These are phyloP conservation scores for Alloascoidea hylecoeti DNA, from an alignment of 805 yeast species.

Conservation along the genomic window DNA sequence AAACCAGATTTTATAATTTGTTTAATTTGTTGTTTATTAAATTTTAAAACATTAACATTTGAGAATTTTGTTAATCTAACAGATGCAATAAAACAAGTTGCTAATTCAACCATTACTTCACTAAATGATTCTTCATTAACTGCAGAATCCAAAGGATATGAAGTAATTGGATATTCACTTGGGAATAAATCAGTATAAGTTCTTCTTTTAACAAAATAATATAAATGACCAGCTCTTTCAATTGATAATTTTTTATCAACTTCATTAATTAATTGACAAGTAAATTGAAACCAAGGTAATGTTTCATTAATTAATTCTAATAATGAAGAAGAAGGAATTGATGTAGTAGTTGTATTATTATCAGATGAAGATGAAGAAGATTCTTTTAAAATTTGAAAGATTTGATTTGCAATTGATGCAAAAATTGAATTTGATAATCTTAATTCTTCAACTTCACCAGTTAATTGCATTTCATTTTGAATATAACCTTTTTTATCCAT, in stretches of 20 bases:
- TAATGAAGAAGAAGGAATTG: background rate
- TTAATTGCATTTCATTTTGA: background rate
- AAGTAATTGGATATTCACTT: constrained; percentile 44
- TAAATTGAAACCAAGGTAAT: constrained; percentile 13
- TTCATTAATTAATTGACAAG: constrained; percentile 8
- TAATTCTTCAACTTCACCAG: constrained; percentile 1
- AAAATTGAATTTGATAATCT: background rate
- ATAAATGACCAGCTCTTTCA: constrained; percentile 8
- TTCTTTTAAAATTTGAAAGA: too few species aligned
- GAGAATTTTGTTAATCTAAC: constrained; percentile 11
- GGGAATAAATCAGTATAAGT: constrained; percentile 57
- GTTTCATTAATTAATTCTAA: constrained; percentile 7
- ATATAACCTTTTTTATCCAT: too few species aligned
- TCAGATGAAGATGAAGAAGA: too few species aligned
- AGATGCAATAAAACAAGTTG: constrained; percentile 25
- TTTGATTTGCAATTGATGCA: background rate
- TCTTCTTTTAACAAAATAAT: constrained; percentile 40
- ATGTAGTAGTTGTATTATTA: background rate
- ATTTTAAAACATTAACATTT: constrained; percentile 7
- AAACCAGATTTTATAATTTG: constrained; percentile 5
- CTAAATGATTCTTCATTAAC: constrained; percentile 56
- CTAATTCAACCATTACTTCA: constrained; percentile 59
- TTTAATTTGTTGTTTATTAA: constrained; percentile 13
- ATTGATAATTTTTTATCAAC: constrained; percentile 13
- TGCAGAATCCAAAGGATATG: constrained; percentile 56